Base-by-base conservation (phyloP, 1,284 basidiomycete species). In the Pseudomicrostroma phylloplanum region DNA sequence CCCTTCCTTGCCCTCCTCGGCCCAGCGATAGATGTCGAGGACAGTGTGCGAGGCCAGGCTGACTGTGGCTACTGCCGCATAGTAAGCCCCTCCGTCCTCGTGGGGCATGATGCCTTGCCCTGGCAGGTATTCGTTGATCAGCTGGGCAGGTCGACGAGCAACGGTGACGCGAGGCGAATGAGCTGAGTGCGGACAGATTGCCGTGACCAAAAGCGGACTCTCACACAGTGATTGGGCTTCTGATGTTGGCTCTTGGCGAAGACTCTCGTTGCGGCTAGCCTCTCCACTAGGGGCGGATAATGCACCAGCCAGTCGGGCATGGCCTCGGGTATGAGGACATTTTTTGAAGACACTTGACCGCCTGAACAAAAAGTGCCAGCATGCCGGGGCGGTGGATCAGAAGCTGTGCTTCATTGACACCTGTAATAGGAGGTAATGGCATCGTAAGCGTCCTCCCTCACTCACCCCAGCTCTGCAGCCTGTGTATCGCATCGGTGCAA, bases 51-150 rank as follows among this genome's bases (percentile, higher is more conserved):
- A 89, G 36, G 88, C 89, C 59, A 96, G 82, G 12, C 91, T 92
- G 61, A 96, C 82, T 11, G 92, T 96, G 0, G 91, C 89, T 0
- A 96, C 92, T 6, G 89, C 86, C 0, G 92, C 89, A 71, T 87
- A 83, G 81, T 96, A 96, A 2, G 89, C 86, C 0, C 89, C 87
- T 0, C 93, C 92, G 77, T 96, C 93, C 80, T 96, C 88, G 73
- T 96, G 93, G 0, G 92, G 91, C 66, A 77, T 68, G 64, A 97
- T 97, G 21, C 93, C 93, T 81, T 96, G 91, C 1, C 90, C 90
- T 6, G 91, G 84, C 26, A 85, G 82, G 77, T 96, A 96, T 65
- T 80, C 71, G 54, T 88, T 90, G 57, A 73, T 67, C 46, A 72
- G 70, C 64, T 59, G 61, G 58, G 36, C 53, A 62, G 48, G 54